Conservation (phyloP, 1,284 basidiomycete genomes). For the Sutorius eximius region DNA sequence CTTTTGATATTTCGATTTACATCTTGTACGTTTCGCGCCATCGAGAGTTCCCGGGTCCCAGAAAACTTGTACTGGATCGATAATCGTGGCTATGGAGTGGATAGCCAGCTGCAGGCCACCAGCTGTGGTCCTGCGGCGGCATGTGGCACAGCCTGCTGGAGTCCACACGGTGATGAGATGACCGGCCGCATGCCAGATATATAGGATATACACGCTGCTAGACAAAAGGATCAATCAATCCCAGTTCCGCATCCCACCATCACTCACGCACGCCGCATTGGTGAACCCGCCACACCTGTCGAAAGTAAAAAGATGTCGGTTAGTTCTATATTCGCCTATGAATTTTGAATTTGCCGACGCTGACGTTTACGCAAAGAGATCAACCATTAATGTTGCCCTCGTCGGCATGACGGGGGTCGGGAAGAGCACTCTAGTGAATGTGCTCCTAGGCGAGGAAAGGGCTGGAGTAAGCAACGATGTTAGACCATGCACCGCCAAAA, state of each 20-base stretch:
- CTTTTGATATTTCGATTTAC: neutral
- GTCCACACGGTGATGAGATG: conserved; percentile 13
- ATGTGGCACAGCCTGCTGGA: conserved; percentile 20
- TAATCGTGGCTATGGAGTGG: neutral
- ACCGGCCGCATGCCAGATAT: conserved; percentile 2
- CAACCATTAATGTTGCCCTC: conserved; percentile 20
- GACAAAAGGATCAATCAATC: neutral
- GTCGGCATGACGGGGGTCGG: conserved; percentile 28
- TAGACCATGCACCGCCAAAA: conserved; percentile 22
- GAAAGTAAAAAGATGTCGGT: conserved; percentile 19
- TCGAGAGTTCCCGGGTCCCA: neutral
- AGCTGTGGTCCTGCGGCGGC: neutral
- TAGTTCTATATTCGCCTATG: neutral
- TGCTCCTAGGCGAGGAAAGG: conserved; percentile 17
- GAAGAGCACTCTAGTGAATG: conserved; percentile 31
- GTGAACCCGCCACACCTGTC: neutral
- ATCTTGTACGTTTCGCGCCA: neutral
- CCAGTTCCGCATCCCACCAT: neutral
- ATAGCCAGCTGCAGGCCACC: neutral
- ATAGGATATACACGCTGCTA: conserved; percentile 1
- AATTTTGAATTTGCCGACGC: neutral
- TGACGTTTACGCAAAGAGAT: conserved; percentile 8
- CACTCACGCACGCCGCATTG: neutral
- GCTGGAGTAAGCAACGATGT: conserved; percentile 22
- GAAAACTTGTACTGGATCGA: neutral